Evolutionary conservation across 495 filamentous ascomycete genomes (phyloP), one percentile per base, ranked within the genome.

Genomic region (Hypoxylon rickii): DNA sequence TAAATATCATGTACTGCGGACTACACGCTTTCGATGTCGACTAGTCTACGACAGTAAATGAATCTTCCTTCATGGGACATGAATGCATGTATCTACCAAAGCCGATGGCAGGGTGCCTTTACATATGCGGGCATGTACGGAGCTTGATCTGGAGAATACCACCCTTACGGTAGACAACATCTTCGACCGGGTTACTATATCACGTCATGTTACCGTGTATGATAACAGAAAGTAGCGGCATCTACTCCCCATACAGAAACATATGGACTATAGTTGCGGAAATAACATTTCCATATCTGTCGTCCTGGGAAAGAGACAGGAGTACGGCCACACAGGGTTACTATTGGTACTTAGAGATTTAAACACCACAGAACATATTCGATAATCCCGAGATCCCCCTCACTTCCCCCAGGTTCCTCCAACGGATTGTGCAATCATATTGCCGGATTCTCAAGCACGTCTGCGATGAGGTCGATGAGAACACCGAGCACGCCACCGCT

Each of bases 401-500:
- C n/a, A n/a, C n/a, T n/a, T n/a, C 11, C 11, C 18, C 33, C 10
- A 52, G 43, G 29, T 12, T 22, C 46, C 37, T 47, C 48, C 34
- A 21, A 5, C 8, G 15, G 3, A 7, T 43, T 15, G 24, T 29
- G 34, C 17, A 24, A 42, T 48, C 43, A 24, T 18, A 44, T 59
- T 54, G 38, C 44, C 44, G 8, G 31, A 31, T 49, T 1, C 18
- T n/a, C 11, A 11, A 61, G 51, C 50, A 61, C 57, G 51, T 26
- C 33, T 54, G 12, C 39, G 44, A 61, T 55, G 50, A 55, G 57
- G 50, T 61, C 33, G 44, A 55, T 51, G 51, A 51, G 50, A 61
- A 61, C 57, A 61, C 19, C 45, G 18, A 61, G 57, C 57, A 61
- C 57, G 57, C 57, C 55, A 61, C 51, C 29, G 22, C 40, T 29